Evolutionary conservation across 768 basidiomycete species (phyloP), one percentile per base, ranked within the genome.

Genomic region (Boletellus sp.): DNA sequence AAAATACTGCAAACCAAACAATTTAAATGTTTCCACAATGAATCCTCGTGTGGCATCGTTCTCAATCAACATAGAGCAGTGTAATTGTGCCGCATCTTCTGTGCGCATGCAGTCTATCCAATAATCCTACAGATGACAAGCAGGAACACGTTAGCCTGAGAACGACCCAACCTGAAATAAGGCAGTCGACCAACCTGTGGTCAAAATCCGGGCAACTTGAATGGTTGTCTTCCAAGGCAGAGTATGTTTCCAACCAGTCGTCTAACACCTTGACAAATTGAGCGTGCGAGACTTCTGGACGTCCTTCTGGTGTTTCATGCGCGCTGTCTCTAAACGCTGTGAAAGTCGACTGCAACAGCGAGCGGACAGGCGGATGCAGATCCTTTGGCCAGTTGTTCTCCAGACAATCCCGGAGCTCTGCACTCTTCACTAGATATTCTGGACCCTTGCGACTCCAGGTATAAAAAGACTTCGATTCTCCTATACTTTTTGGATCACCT

Each of bases 191-290:
- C n/a, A n/a, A n/a, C n/a, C n/a, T n/a, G n/a, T n/a, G n/a, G n/a
- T n/a, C n/a, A n/a, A n/a, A n/a, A n/a, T n/a, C n/a, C n/a, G n/a
- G n/a, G 26, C 26, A 28, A 28, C 10, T 4, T 7, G 26, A 8
- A 28, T 28, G 26, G 2, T 28, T 8, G 26, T 28, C 26, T 12
- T 24, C 39, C 13, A 45, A 19, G 12, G 6, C 26, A 19, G 45
- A 45, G 20, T 50, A 7, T 1, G 2, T 17, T n/a, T n/a, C n/a
- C n/a, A 50, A 39, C 49, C 53, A 50, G 8, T 36, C 23, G 19
- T 55, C 46, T 13, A 56, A 15, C 16, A 36, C 10, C 6, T 3
- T 3, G 20, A 56, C 20, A 5, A 56, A 50, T 3, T 13, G 36
- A 4, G 20, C n/a, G 16, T 56, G 47, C 0, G 44, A 52, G 3